Evolutionary conservation across 2,329 filamentous ascomycete species (phyloP), one percentile per base, ranked within the genome.

Genomic region (Chaetomium sp.): DNA sequence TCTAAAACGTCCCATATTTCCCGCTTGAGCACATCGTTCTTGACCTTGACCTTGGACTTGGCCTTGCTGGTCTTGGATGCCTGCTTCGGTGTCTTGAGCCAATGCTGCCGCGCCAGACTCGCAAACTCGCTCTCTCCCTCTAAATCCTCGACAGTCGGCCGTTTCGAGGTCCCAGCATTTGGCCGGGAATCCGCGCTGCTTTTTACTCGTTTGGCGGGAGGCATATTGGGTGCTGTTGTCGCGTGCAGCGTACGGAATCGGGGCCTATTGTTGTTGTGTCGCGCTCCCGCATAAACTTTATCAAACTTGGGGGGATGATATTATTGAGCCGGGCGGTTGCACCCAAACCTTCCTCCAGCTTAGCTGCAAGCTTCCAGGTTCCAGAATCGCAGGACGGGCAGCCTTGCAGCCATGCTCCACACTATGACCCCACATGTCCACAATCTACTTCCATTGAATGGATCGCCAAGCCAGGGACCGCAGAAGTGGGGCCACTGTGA

Each of bases 1-100:
- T 97, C 93, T 71, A 99, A 80, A 62, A 87, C 84, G 76, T 96
- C 91, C 93, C 94, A 99, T 64, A 99, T 88, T 73, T 91, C 87
- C 71, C 87, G 86, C 80, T 96, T 96, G 73, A 99, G 79, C 55
- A 96, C 87, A 68, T 96, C 90, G 58, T 91, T 94, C 78, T 91
- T 90, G 78, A 91, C 88, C 78, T 89, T 91, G 73, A 86, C 80
- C 74, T 88, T 92, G 57, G 84, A 78, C 31, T 63, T 51, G 29
- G 50, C 80, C 74, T 88, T 68, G 56, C 59, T 51, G 47, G 50
- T 80, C 74, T 88, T 68, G 56, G 68, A 59, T 21, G 69, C 27
- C 84, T 72, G 74, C 85, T 86, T 86, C 27, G 84, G 80, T 9
- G 81, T 71, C 75, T 90, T 89, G 67, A 97, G 81, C 95, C 95